Evolutionary conservation across 2,329 filamentous ascomycete species (phyloP), one percentile per base, ranked within the genome.

Genomic region (Xylariaceae sp.): DNA sequence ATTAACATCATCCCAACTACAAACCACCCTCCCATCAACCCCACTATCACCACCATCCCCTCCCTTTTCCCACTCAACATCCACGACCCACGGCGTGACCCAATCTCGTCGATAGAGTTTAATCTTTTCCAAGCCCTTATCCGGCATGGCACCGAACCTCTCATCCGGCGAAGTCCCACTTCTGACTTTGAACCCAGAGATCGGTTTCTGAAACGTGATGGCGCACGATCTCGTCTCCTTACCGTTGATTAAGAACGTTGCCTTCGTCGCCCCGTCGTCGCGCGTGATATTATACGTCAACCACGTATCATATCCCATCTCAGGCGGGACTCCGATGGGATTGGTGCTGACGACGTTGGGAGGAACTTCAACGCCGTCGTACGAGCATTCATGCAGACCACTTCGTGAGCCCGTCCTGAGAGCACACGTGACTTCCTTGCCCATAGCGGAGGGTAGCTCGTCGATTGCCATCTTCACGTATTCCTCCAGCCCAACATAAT

Each of bases 1-100:
- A 62, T 96, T 96, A 40, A 81, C 84, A 71, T 99, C 94, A 61
- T 86, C 90, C 90, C 91, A 97, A 31, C 88, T 74, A 68, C 94
- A 97, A 14, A 85, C 77, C 1, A 91, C 82, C 32, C 73, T 77
- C 1, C 90, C 88, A 55, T 75, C 77, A 32, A 90, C 64, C 44
- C 66, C 45, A 31, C 52, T 61, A 15, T 68, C 67, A 27, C 22
- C 7, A 51, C 68, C 59, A 12, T 67, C 62, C 3, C 47, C 59
- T 47, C 62, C 61, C 14, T 64, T 55, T 48, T 75, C 71, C 85
- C 86, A 90, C 48, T 80, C 75, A 2, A 94, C 77, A 59, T 88
- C 82, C 15, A 95, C 85, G 14, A 78, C 77, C 89, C 91, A 96
- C 3, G 78, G 78, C 27, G 82, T 81, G 42, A 83, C 78, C 85